Evolutionary conservation across 768 basidiomycete genomes (phyloP), one percentile per base, ranked within the genome.

Genomic region (Lactarius hatsudake): DNA sequence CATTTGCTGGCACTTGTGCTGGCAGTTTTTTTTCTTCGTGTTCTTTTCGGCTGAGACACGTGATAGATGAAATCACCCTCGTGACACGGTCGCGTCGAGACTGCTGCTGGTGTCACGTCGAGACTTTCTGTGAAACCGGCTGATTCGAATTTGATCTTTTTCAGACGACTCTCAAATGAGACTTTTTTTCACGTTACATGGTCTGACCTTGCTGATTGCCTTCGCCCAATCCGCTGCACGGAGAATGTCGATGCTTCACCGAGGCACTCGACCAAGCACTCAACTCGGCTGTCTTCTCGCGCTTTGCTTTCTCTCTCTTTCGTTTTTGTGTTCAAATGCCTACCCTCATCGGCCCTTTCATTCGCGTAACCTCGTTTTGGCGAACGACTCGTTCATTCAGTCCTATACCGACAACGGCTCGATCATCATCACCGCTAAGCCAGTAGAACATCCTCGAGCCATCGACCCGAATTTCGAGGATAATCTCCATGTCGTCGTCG

Each of bases 401-500:
- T 59, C 62, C 34, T 30, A 32, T 28, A 36, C 40, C 5, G 40
- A 38, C 5, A 9, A 32, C 2, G 61, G 61, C 23, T 38, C 55
- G 2, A 28, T 55, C 36, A 28, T 66, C 61, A 56, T 62, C 45
- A 61, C 64, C 38, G 64, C 68, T 10, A 60, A 43, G 53, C 68
- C 70, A 9, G 3, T 66, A 20, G 13, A 59, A 7, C 57, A 62
- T 18, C 12, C 43, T 23, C 60, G 32, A 8, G 32, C n/a, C n/a
- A 8, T 5, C 12, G 32, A 59, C 15, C 48, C 34, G 15, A n/a
- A 10, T 9, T 38, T 54, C 12, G 61, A 71, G 26, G 70, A 71
- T 3, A 59, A 65, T 17, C 10, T 61, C 30, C 64, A 71, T 40
- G 45, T 71, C 32, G 23, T 60, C 57, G 38, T 71, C 69, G 68